Evolutionary conservation across 805 yeast species (phyloP), one percentile per base, ranked within the genome.

Genomic region (Ogataea nitratoaversa): DNA sequence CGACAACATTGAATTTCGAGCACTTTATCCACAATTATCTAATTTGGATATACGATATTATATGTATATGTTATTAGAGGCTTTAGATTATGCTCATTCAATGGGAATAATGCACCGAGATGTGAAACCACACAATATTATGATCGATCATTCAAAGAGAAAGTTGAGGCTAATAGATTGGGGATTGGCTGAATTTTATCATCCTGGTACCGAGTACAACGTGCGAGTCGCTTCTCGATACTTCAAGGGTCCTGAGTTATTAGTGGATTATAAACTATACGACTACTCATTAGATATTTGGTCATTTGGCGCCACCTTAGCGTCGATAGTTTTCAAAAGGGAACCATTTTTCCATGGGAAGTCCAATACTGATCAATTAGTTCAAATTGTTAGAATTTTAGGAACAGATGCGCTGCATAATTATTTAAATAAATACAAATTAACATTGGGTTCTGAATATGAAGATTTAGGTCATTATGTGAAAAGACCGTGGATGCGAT

Each of bases 21-120:
- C 79, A 6, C 70, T 90, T 43, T 90, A 89, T 63, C 84, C 95
- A 20, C 81, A 80, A 50, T 79, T 90, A 54, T 72, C 84, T 14
- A 82, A 79, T 49, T 54, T 67, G 36, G 96, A 90, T 56, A 79
- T 89, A 47, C 83, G 88, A 51, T 87, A 72, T 67, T 89, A 90
- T 61, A 84, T 89, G 74, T 78, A 76, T 46, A 87, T 87, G 62
- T 68, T 89, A 40, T 71, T 90, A 47, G 80, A 76, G 52, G 96
- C 96, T 11, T 70, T 90, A 50, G 95, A 90, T 59, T 90, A 77
- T 60, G 81, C 90, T 30, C 97, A 90, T 64, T 85, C 95, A 11
- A 84, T 84, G 88, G 97, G 97, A 18, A 87, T 90, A 45, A 89
- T 90, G 80, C 97, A 90, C 59, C 73, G 97, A 59, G 97, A 90